Evolutionary conservation across 2,329 filamentous ascomycete genomes (phyloP).

Genomic region (Fusarium buxicola): DNA sequence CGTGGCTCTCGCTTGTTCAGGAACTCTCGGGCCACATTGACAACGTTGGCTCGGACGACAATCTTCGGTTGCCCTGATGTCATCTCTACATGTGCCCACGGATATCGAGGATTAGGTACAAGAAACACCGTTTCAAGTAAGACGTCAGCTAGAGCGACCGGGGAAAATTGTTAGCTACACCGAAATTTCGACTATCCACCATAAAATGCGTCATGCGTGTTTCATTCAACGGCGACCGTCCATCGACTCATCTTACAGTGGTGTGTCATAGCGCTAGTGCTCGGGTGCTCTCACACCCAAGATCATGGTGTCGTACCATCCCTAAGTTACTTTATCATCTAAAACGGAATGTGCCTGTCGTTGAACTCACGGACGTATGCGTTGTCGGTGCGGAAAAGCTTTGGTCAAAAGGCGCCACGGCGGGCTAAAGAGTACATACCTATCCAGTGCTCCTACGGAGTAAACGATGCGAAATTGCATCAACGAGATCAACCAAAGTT

Average conservation of each 20-base stretch:
- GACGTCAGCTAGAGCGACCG: not conserved
- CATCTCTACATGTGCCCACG: not conserved
- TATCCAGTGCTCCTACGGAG: no score
- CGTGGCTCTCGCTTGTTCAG: not conserved
- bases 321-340: not conserved
- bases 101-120: slow-evolving; percentile 8
- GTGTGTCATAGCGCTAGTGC: slow-evolving; percentile 29
- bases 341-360: not conserved
- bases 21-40: slow-evolving; percentile 15
- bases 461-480: no score
- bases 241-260: slow-evolving; percentile 22
- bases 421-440: no score
- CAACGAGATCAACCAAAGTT: no score
- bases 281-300: slow-evolving; percentile 1
- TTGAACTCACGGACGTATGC: slow-evolving; percentile 4
- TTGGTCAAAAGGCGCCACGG: no score
- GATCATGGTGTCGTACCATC: slow-evolving; percentile 5
- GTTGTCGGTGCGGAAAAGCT: slow-evolving; percentile 5
- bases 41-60: slow-evolving; percentile 21
- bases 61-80: slow-evolving; percentile 18
- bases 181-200: slow-evolving; percentile 1
- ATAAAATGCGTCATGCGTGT: slow-evolving; percentile 34
- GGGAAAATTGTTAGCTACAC: slow-evolving; percentile 3
- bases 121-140: slow-evolving; percentile 2
- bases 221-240: slow-evolving; percentile 27